Evolutionary conservation across 2,329 filamentous ascomycete species (phyloP).

Genomic region (Paradendryphiella salina): DNA sequence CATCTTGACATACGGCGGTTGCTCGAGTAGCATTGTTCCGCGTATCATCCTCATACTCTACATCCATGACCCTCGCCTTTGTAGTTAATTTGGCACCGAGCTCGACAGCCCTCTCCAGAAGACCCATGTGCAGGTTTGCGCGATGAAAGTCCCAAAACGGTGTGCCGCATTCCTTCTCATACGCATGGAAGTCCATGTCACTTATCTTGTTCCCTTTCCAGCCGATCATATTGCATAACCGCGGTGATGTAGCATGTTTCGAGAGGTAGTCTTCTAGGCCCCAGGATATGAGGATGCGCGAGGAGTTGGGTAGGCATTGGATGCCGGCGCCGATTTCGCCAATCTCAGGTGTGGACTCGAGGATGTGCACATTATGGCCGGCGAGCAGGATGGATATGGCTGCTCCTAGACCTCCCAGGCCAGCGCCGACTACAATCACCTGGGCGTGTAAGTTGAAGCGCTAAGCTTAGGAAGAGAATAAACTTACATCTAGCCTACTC

Average conservation of each 20-base stretch:
- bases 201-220: conserved; percentile 59
- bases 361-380: conserved; percentile 54
- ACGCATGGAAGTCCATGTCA: conserved; percentile 54
- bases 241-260: conserved; percentile 49
- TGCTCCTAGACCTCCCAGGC: conserved; percentile 58
- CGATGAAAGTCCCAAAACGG: conserved; percentile 62
- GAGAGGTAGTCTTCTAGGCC: conserved; percentile 51
- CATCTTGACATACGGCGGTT: conserved; percentile 48
- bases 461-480: too few species aligned
- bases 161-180: conserved; percentile 42
- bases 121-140: conserved; percentile 55
- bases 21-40: conserved; percentile 40
- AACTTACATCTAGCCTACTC: conserved; percentile 35
- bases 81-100: conserved; percentile 55
- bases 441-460: conserved; percentile 8
- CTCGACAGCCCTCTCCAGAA: conserved; percentile 54
- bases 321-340: conserved; percentile 58
- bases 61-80: conserved; percentile 50
- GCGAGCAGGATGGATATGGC: conserved; percentile 54
- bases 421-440: conserved; percentile 60
- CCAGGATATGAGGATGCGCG: conserved; percentile 55
- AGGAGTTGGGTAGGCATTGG: conserved; percentile 55
- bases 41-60: conserved; percentile 39
- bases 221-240: conserved; percentile 54
- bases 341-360: conserved; percentile 54